These are phyloP conservation scores for Termitomyces heimii DNA, from an alignment of 768 basidiomycete genomes.

Conservation along the genomic window DNA sequence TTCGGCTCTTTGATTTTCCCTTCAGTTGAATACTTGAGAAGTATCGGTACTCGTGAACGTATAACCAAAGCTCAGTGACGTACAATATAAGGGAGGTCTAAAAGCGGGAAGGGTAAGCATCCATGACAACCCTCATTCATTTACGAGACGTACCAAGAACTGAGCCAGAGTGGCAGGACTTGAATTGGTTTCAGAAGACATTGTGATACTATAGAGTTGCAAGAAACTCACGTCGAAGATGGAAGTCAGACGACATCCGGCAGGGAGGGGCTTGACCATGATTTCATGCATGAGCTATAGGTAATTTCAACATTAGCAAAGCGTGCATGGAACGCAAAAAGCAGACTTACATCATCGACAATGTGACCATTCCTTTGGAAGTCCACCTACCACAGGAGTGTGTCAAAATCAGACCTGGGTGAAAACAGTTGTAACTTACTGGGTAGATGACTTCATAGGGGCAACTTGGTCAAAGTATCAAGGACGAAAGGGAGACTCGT, in stretches of 20 bases:
- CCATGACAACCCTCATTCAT: neutral
- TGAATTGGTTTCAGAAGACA: conserved; percentile 19
- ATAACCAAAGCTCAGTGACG: conserved; percentile 9
- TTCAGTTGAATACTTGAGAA: conserved; percentile 80
- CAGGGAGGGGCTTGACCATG: conserved; percentile 75
- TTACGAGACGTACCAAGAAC: conserved; percentile 53
- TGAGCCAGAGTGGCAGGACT: conserved; percentile 88
- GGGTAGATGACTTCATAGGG: conserved; percentile 73
- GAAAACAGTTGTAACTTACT: conserved; percentile 38
- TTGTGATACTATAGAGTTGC: neutral
- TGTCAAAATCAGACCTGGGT: neutral
- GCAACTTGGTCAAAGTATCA: neutral
- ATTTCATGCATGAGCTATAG: conserved; percentile 65
- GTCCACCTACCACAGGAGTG: conserved; percentile 31
- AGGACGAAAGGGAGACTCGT: neutral
- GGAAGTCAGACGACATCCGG: conserved; percentile 84
- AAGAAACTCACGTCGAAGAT: conserved; percentile 61
- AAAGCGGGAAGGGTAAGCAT: neutral
- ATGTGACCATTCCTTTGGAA: conserved; percentile 64
- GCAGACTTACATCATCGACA: conserved; percentile 72
- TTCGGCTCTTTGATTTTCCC: conserved; percentile 96
- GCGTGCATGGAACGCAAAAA: neutral
- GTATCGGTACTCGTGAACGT: neutral
- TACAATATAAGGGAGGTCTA: conserved; percentile 69
- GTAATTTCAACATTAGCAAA: conserved; percentile 6